Evolutionary conservation across 2,329 filamentous ascomycete genomes (phyloP).

Genomic region (Colletotrichum shisoi): DNA sequence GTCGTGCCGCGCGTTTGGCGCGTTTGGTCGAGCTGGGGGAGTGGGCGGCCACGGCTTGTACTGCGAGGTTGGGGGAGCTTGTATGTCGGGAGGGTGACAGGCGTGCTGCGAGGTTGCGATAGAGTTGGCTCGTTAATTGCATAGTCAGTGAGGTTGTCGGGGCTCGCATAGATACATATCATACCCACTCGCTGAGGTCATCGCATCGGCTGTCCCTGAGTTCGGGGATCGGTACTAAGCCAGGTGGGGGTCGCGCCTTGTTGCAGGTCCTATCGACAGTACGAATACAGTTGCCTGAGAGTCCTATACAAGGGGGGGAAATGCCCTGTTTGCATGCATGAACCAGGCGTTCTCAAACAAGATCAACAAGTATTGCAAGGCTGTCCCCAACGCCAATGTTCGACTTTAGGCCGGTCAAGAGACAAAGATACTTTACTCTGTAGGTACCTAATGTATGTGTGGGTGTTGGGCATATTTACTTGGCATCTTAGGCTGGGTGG

Average conservation of each 20-base stretch:
- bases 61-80: conserved; percentile 14
- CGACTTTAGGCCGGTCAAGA: conserved; percentile 1
- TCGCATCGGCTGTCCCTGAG: conserved; percentile 19
- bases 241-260: conserved; percentile 21
- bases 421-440: neutral
- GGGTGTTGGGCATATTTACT: neutral
- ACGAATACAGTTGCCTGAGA: neutral
- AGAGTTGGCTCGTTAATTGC: conserved; percentile 32
- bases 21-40: neutral
- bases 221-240: conserved; percentile 4
- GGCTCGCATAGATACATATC: conserved; percentile 7
- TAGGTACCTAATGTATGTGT: conserved; percentile 17
- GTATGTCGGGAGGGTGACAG: neutral
- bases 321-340: neutral
- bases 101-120: conserved; percentile 26
- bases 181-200: conserved; percentile 21
- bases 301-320: neutral
- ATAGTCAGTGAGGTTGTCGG: neutral
- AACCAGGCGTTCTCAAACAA: neutral
- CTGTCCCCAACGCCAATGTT: conserved; percentile 1
- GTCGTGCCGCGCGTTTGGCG: neutral
- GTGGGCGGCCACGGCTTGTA: neutral
- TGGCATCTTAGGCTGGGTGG: conserved; percentile 7
- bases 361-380: neutral
- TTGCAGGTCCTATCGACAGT: neutral